A percentile compares a stretch with the other conserved stretches of the same genome.
phyloP scores from a whole-genome alignment of 1,284 basidiomycete genomes.

The Ustilago nuda region DNA sequence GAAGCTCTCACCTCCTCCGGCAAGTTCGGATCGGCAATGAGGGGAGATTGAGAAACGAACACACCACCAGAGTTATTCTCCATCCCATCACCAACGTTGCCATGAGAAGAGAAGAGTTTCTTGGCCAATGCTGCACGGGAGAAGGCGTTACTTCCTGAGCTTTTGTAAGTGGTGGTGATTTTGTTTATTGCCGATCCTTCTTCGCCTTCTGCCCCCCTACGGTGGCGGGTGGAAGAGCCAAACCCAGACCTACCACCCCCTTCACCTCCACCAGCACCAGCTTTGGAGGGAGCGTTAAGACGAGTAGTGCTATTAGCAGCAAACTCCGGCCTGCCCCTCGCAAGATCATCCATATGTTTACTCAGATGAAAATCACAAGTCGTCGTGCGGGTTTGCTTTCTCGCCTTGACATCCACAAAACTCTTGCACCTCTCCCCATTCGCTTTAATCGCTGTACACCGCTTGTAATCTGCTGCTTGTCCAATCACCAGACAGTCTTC shows the following conservation, averaged over 20 bases:
- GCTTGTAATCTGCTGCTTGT: conserved; percentile 83
- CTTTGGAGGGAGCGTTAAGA: conserved; percentile 8
- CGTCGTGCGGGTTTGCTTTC: conserved; percentile 26
- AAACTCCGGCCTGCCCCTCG: conserved; percentile 84
- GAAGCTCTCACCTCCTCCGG: conserved; percentile 21
- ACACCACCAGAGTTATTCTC: conserved; percentile 33
- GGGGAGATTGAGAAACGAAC: conserved; percentile 22
- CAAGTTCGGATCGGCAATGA: neutral
- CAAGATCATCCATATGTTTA: conserved; percentile 78
- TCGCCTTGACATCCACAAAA: conserved; percentile 70
- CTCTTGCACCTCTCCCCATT: conserved; percentile 84
- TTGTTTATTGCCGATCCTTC: conserved; percentile 26
- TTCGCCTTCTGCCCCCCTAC: conserved; percentile 5
- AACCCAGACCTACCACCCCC: conserved; percentile 1
- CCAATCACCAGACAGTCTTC: conserved; percentile 86
- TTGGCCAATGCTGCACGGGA: conserved; percentile 11
- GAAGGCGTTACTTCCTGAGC: neutral
- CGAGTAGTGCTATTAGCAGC: conserved; percentile 68
- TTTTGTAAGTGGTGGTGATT: conserved; percentile 14
- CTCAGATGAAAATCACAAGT: conserved; percentile 90
- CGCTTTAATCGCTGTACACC: conserved; percentile 77
- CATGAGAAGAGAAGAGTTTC: conserved; percentile 31
- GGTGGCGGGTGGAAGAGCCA: conserved; percentile 4
- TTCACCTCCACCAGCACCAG: conserved; percentile 3
- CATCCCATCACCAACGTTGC: conserved; percentile 41